These are phyloP conservation scores for Cercospora beticola DNA, from an alignment of 2,329 filamentous ascomycete genomes.

Conservation along the genomic window DNA sequence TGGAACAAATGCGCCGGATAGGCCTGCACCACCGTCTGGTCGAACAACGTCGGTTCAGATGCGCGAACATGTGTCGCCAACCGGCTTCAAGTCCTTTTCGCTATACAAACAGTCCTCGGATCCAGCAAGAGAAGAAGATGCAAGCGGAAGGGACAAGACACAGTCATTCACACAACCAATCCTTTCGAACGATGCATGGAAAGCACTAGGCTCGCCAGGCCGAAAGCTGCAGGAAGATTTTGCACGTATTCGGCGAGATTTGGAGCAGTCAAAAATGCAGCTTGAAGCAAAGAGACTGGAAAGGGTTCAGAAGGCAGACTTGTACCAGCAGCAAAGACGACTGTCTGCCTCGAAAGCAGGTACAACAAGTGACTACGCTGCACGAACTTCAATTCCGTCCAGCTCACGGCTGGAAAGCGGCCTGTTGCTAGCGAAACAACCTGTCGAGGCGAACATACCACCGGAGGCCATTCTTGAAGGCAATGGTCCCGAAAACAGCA, in stretches of 20 bases:
- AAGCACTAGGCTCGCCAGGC: constrained; percentile 6
- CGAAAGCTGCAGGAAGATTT: constrained; percentile 2
- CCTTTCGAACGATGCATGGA: constrained; percentile 7
- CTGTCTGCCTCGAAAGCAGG: neutral
- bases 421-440: no score
- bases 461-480: no score
- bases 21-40: neutral
- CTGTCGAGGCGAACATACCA: no score
- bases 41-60: neutral
- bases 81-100: neutral
- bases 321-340: constrained; percentile 1
- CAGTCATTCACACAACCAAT: neutral
- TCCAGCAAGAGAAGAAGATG: neutral
- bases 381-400: neutral
- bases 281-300: constrained; percentile 1
- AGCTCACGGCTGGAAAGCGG: neutral
- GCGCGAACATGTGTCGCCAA: neutral
- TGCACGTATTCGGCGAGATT: neutral
- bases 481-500: no score
- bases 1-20: neutral
- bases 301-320: constrained; percentile 4
- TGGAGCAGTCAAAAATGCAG: neutral
- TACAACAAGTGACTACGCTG: neutral
- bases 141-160: neutral
- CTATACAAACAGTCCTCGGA: neutral